Base-by-base conservation (phyloP, 352 stramenopile species). In the Nothophytophthora sp. region DNA sequence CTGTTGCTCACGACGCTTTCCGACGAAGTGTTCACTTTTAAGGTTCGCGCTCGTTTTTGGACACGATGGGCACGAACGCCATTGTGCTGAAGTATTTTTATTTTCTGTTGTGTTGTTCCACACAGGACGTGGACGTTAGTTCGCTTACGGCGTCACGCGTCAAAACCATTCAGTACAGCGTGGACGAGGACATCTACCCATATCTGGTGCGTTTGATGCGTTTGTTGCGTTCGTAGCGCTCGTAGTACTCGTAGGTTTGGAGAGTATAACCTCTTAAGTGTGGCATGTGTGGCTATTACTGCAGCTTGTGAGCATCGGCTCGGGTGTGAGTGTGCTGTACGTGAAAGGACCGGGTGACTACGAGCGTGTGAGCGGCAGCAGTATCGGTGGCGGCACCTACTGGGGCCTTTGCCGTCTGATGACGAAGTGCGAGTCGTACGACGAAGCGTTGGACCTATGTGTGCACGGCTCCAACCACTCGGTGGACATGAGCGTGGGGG, bases 361-460 rank as follows among this genome's bases (percentile, higher is more conserved):
- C 69, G 90, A 98, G 62, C 96, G 97, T 63, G 96, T 99, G 50
- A 99, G 96, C 53, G 97, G 97, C 40, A 99, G 93, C 40, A 98
- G 93, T 35, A 98, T 99, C 62, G 97, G 97, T 24, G 97, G 97
- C 24, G 97, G 96, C 25, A 99, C 97, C 0, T 99, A 99, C 77
- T 99, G 96, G 95, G 97, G 97, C 0, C 80, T 99, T 34, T 98
- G 95, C 60, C 88, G 95, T 38, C 59, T 99, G 40, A 67, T 98
- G 28, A 98, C 94, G n/a, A 77, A 89, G 40, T 96, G 82, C 53
- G 58, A 77, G 33, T 82, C 81, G 46, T 95, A 91, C 55, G 86
- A 95, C 59, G 86, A 94, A 50, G 86, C 83, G 16, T 63, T 95
- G 30, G 83, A 95, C 43, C 70, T 91, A 33, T 83, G 77, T 32